Evolutionary conservation across 306 rosid species (phyloP), one percentile per base, ranked within the genome.

Genomic region (Prunus campanulata): DNA sequence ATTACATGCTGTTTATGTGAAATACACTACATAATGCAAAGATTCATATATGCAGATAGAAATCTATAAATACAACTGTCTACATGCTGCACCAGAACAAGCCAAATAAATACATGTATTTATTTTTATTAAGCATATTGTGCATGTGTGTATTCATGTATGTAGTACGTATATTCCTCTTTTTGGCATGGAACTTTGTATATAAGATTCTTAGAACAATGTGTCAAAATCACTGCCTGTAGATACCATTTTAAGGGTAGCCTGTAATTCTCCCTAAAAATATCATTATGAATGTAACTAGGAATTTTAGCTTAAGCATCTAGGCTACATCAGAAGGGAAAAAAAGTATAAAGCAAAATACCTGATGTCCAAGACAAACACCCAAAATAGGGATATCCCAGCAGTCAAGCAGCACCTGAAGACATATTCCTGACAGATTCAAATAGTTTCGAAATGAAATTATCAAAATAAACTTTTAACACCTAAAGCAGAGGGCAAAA

Each of bases 291-390:
- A 8, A 60, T 74, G 59, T 9, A 24, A 22, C 39, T 42, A 42
- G 24, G 6, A 19, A 46, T 16, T 46, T 74, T 14, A 19, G 27
- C 2, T 22, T 47, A 10, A 30, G 68, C 20, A 63, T 30, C 47
- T 48, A 49, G 11, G 1, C 57, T 42, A 35, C 24, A 8, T 25
- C 1, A 16, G 57, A 60, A 44, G 16, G 32, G 59, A 70, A 51
- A 11, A 35, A 24, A 25, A 27, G 50, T 49, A 71, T 49, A 67
- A 65, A 70, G 55, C 66, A 27, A 85, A 80, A 71, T 87, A 92
- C 99, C 97, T 95, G 98, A 83, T 95, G 99, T 74, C 99, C 99
- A 57, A 95, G 89, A 80, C 99, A 95, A 86, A 95, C 98, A 76
- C 97, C 99, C 79, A 95, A 81, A 78, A 95, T 78, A 75, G 99